phyloP scores from a whole-genome alignment of 306 rosid species.

The Citrullus colocynthis region DNA sequence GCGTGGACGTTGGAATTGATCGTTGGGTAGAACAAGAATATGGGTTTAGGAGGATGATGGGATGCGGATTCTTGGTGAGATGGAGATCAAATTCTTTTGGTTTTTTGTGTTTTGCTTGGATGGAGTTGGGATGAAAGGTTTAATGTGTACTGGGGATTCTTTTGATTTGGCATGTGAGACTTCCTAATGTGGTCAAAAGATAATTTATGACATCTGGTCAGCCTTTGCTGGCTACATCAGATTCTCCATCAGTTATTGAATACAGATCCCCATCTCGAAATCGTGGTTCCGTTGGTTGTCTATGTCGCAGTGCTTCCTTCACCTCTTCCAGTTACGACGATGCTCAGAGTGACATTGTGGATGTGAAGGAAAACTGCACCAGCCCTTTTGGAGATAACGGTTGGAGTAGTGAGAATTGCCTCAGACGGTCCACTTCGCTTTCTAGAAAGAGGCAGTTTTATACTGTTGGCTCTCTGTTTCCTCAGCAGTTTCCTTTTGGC shows the following conservation, averaged over 20 bases:
- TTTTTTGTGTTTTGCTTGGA: neutral
- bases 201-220: slow-evolving; percentile 52
- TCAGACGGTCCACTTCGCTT: slow-evolving; percentile 2
- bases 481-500: slow-evolving; percentile 40
- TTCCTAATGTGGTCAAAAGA: slow-evolving; percentile 30
- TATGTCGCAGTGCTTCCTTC: slow-evolving; percentile 22
- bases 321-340: slow-evolving; percentile 22
- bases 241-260: slow-evolving; percentile 18
- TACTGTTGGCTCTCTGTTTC: slow-evolving; percentile 14
- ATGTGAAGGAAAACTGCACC: slow-evolving; percentile 14
- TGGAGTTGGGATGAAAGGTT: slow-evolving; percentile 6
- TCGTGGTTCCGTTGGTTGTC: slow-evolving; percentile 14
- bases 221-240: slow-evolving; percentile 35
- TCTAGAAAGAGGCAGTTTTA: slow-evolving; percentile 11
- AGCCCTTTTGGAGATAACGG: slow-evolving; percentile 16
- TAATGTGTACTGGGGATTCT: neutral
- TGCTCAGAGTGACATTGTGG: slow-evolving; percentile 12
- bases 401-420: slow-evolving; percentile 13
- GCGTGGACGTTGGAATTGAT: neutral
- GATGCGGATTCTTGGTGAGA: neutral
- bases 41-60: slow-evolving; percentile 6
- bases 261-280: slow-evolving; percentile 16
- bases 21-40: neutral
- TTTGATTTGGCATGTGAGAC: slow-evolving; percentile 9
- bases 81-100: slow-evolving; percentile 1